Evolutionary conservation across 768 basidiomycete genomes (phyloP).

Genomic region (Mrakia blollopis): DNA sequence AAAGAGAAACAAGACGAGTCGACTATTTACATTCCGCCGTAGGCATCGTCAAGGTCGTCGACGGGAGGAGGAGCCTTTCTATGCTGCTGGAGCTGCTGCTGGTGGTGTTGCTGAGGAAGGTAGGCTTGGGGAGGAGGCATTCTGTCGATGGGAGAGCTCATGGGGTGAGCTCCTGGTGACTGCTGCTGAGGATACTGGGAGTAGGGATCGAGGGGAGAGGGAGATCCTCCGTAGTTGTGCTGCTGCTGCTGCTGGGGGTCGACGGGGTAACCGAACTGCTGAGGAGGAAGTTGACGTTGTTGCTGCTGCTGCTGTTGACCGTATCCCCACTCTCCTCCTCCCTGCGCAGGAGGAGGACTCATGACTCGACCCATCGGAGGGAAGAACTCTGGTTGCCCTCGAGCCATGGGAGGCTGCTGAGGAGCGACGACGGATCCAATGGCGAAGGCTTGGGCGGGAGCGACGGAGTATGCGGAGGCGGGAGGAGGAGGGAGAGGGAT

Average conservation of each 20-base stretch:
- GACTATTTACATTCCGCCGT: constrained; percentile 5
- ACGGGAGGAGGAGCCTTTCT: not conserved
- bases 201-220: not conserved
- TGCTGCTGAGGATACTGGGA: not conserved
- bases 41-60: constrained; percentile 5
- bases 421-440: constrained; percentile 1
- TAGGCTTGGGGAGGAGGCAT: not conserved
- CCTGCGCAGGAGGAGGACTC: not conserved
- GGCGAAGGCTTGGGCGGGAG: not conserved
- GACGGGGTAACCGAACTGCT: not conserved
- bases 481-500: constrained; percentile 9
- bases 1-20: not conserved
- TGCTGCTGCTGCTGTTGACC: not conserved
- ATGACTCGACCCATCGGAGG: not conserved
- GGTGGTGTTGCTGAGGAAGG: constrained; percentile 1
- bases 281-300: not conserved
- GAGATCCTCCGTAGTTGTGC: not conserved
- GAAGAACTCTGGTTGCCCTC: not conserved
- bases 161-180: not conserved
- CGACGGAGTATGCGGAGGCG: not conserved
- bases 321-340: not conserved
- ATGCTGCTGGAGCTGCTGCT: constrained; percentile 2
- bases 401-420: not conserved
- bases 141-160: not conserved
- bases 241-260: not conserved